Percentiles rank a stretch among this genome's conserved stretches.
Evolutionary conservation across 768 basidiomycete genomes (phyloP).

Genomic region (Lentinula aciculospora): DNA sequence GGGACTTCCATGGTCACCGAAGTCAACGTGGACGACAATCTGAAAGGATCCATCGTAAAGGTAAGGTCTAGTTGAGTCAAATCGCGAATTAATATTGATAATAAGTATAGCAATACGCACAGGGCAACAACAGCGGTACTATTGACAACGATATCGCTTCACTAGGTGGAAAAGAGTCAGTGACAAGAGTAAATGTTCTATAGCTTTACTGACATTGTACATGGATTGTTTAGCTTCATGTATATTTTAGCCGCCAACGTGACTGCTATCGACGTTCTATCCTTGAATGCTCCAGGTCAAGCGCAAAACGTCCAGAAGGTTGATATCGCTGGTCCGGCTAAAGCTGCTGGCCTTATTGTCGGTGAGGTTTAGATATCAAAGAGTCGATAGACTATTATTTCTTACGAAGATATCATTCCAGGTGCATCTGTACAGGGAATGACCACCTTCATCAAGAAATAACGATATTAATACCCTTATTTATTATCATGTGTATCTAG

Average conservation of each 20-base stretch:
- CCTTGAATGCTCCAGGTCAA: conserved; percentile 30
- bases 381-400: neutral
- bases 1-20: conserved; percentile 36
- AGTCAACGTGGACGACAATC: conserved; percentile 38
- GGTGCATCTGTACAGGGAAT: conserved; percentile 9
- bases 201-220: neutral
- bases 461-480: neutral
- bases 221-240: conserved; percentile 27
- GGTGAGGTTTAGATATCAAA: conserved; percentile 18
- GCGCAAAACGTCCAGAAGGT: conserved; percentile 24
- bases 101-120: conserved; percentile 29
- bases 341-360: conserved; percentile 25
- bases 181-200: neutral
- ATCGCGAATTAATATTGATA: neutral
- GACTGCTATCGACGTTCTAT: conserved; percentile 33
- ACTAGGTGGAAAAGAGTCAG: conserved; percentile 31
- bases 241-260: conserved; percentile 32
- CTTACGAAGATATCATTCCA: neutral
- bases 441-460: conserved; percentile 16
- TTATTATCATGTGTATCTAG: too few species aligned
- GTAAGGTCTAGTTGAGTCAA: conserved; percentile 10
- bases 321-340: conserved; percentile 25
- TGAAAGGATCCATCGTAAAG: conserved; percentile 39
- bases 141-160: conserved; percentile 36
- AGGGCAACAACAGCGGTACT: conserved; percentile 27